Base-by-base conservation (phyloP, 192 early-diverging fungal species). In the Geranomyces variabilis region DNA sequence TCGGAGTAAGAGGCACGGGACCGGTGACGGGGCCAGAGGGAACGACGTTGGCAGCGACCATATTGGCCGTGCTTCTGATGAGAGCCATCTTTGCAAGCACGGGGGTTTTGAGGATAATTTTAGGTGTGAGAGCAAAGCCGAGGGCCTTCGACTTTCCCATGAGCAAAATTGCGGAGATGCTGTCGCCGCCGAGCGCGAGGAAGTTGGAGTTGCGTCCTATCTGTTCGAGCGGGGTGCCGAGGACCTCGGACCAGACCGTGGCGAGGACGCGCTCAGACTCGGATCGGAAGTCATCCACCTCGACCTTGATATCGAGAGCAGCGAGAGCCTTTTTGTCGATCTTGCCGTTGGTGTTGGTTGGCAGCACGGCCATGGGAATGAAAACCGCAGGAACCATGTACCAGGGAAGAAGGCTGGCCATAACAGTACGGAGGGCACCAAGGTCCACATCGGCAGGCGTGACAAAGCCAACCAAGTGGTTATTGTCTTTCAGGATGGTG, bases 311-410 rank as follows among this genome's bases (percentile, higher is more conserved):
- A n/a, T n/a, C n/a, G n/a, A n/a, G n/a, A n/a, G n/a, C n/a, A n/a
- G n/a, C n/a, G n/a, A n/a, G n/a, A n/a, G n/a, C n/a, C n/a, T n/a
- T n/a, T n/a, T n/a, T n/a, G 31, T 60, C 58, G 10, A 45, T 34
- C 29, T 70, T 80, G 36, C 77, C 67, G 46, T 80, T 80, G 0
- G 15, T 22, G 29, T 34, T 80, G 56, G 66, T 74, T 17, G 79
- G 79, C 24, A 80, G 46, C 31, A 0, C 22, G 0, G 81, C 77
- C 21, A 80, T 22, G 13, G 51, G 9, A 8, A 71, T 43, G 30
- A 67, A 6, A 15, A 36, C 24, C 5, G 77, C 31, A 15, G 79
- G 79, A 14, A 62, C 33, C 79, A 80, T 80, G 68, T 80, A 80
- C 19, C 36, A 34, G n/a, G 79, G 76, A 24, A 80, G 55, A 3